These are phyloP conservation scores for Claviceps sp. DNA, from an alignment of 2,329 filamentous ascomycete species.

Conservation along the genomic window DNA sequence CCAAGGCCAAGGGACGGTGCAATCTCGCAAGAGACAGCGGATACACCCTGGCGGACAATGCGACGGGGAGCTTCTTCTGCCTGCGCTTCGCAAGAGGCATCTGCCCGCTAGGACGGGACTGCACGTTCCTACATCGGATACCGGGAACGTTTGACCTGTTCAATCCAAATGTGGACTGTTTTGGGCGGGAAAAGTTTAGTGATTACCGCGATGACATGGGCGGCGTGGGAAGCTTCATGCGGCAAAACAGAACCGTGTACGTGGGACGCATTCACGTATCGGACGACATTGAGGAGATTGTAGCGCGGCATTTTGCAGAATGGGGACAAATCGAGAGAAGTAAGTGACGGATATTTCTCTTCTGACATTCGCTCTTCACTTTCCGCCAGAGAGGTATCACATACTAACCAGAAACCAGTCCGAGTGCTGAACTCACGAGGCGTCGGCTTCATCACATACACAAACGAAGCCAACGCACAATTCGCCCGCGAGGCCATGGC, in stretches of 20 bases:
- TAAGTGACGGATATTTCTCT: slow-evolving; percentile 15
- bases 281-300: slow-evolving; percentile 94
- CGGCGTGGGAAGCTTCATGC: slow-evolving; percentile 84
- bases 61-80: slow-evolving; percentile 79
- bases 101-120: slow-evolving; percentile 80
- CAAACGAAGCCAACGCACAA: slow-evolving; percentile 77
- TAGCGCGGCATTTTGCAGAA: slow-evolving; percentile 88
- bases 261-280: slow-evolving; percentile 88
- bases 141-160: slow-evolving; percentile 81
- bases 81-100: slow-evolving; percentile 76
- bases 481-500: slow-evolving; percentile 95
- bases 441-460: slow-evolving; percentile 90
- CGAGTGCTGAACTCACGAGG: slow-evolving; percentile 80
- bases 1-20: slow-evolving; percentile 77
- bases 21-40: slow-evolving; percentile 70
- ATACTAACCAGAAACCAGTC: slow-evolving; percentile 20
- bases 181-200: slow-evolving; percentile 73
- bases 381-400: not conserved
- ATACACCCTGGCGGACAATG: slow-evolving; percentile 64
- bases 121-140: slow-evolving; percentile 83
- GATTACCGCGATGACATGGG: slow-evolving; percentile 98
- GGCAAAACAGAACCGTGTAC: slow-evolving; percentile 89
- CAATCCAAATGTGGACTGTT: slow-evolving; percentile 89
- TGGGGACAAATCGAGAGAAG: slow-evolving; percentile 85
- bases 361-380: not conserved